Evolutionary conservation across 768 basidiomycete species (phyloP), one percentile per base, ranked within the genome.

Genomic region (Agaricus subrufescens): DNA sequence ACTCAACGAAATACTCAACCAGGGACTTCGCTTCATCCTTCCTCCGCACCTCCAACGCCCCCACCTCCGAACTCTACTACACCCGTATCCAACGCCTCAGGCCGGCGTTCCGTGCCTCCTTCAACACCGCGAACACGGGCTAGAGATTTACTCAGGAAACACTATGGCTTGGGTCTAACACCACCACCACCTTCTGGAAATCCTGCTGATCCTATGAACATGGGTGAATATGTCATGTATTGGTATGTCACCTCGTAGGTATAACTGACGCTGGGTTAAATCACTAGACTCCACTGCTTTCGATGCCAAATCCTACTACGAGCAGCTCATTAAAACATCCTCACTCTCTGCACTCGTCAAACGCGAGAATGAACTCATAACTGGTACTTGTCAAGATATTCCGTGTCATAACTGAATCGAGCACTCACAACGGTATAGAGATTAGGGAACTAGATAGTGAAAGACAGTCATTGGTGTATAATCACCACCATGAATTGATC

Each of bases 401-500:
- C 52, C 6, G 38, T 11, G 40, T 46, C 10, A 46, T 10, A 39
- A 14, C 38, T 9, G 29, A 30, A 8, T 26, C 11, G n/a, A n/a
- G 39, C 23, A 14, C 12, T 49, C 15, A 26, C 23, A 50, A 27
- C 51, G 23, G 3, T 29, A 9, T 58, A 94, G 94, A 96, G 69
- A 95, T 97, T 57, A 79, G 90, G 31, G 83, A 92, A 59, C 72
- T 97, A 12, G 92, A 96, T 55, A 84, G 87, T 64, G 94, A 96
- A 64, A 76, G 91, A 25, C 94, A 97, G 69, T 88, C 89, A 8
- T 75, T 97, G 44, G 94, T 97, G 10, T 97, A 97, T 66, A 94
- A 95, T 63, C 94, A 95, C 65, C 94, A 97, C 64, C 92, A 94
- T 57, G 94, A 97, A 61, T 85, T 97, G 19, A 94, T 97, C 50